Conservation (phyloP, 1,284 basidiomycete genomes). For the Tylopilus sp. region DNA sequence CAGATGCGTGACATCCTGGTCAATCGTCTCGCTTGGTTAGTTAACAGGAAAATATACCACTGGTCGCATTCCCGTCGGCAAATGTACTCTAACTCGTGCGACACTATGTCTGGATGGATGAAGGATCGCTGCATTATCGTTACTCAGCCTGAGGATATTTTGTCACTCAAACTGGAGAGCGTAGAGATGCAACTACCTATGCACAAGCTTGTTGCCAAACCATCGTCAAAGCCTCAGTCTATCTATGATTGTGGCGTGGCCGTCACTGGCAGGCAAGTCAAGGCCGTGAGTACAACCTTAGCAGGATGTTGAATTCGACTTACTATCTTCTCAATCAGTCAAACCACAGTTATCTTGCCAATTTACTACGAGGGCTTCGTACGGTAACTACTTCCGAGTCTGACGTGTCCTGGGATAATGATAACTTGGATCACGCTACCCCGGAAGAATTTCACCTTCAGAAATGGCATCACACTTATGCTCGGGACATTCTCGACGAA, state of each 20-base stretch:
- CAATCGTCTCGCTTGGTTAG: slow-evolving; percentile 52
- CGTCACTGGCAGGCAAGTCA: background rate
- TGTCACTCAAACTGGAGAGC: slow-evolving; percentile 45
- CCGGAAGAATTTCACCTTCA: slow-evolving; percentile 12
- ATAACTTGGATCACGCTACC: no score
- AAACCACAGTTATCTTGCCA: background rate
- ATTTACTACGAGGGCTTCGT: background rate
- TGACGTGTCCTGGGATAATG: no score
- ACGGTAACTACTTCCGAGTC: no score
- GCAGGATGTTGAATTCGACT: no score
- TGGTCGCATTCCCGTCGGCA: no score
- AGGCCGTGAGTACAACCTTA: background rate
- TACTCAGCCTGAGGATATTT: slow-evolving; percentile 60
- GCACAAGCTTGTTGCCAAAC: background rate
- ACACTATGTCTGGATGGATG: slow-evolving; percentile 50
- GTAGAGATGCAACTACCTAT: slow-evolving; percentile 24
- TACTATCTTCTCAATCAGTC: background rate
- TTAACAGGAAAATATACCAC: slow-evolving; percentile 57
- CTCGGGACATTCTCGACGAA: slow-evolving; percentile 42
- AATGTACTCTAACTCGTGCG: no score
- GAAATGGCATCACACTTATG: slow-evolving; percentile 36
- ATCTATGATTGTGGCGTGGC: background rate
- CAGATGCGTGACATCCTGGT: slow-evolving; percentile 62
- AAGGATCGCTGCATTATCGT: slow-evolving; percentile 51
- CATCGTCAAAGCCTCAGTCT: background rate